These are phyloP conservation scores for Zea mays DNA, from an alignment of 176 grass and related monocot genomes.

Conservation along the genomic window Zm-B73-REFERENCE-NAM-5.0 NC_050098.1:230306001-230306500, in stretches of 20 bases:
- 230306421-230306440: constrained; percentile 78
- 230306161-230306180: constrained; percentile 95
- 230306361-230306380: constrained; percentile 71
- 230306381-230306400: constrained; percentile 93
- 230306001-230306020: too few relatives aligned
- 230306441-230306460: constrained; percentile 52
- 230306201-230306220: constrained; percentile 79
- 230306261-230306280: constrained; percentile 44
- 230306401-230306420: constrained; percentile 91
- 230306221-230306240: constrained; percentile 87
- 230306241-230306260: constrained; percentile 80
- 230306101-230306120: constrained; percentile 71
- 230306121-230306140: constrained; percentile 52
- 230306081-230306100: constrained; percentile 51
- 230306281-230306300: constrained; percentile 89
- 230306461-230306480: constrained; percentile 86
- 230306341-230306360: constrained; percentile 85
- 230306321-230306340: constrained; percentile 65
- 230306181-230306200: constrained; percentile 96
- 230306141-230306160: constrained; percentile 75
- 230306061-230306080: constrained; percentile 80
- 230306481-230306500: constrained; percentile 88
- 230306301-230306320: constrained; percentile 88
- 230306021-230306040: too few relatives aligned
- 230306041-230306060: constrained; percentile 72